A percentile compares a stretch with the other conserved stretches of the same genome.
Evolutionary conservation across 2,329 filamentous ascomycete genomes (phyloP).

Genomic region (Phialophora verrucosa): DNA sequence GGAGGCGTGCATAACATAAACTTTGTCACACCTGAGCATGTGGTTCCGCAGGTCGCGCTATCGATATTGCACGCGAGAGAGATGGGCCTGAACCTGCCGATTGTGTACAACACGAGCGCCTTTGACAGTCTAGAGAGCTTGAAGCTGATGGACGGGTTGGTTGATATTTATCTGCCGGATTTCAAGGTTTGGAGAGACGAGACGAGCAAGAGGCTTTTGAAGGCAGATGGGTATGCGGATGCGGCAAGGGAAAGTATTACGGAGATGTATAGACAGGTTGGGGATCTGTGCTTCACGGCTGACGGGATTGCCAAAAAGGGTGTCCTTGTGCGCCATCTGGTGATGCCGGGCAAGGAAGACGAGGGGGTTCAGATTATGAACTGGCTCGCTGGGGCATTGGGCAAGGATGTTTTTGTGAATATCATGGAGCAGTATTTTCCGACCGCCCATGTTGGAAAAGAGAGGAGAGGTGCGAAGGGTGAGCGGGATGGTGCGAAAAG

Average conservation of each 20-base stretch:
- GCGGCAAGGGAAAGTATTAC: conserved; percentile 77
- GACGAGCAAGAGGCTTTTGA: conserved; percentile 73
- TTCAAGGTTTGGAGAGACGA: conserved; percentile 78
- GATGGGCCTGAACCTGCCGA: conserved; percentile 71
- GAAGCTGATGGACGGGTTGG: conserved; percentile 74
- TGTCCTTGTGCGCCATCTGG: conserved; percentile 76
- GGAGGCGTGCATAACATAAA: conserved; percentile 91
- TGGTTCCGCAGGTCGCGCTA: conserved; percentile 80
- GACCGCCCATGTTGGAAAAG: conserved; percentile 79
- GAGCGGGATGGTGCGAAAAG: conserved; percentile 60
- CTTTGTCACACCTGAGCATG: conserved; percentile 83
- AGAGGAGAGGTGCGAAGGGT: conserved; percentile 49
- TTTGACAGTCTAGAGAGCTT: conserved; percentile 78
- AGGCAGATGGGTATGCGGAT: conserved; percentile 75
- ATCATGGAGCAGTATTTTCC: conserved; percentile 91
- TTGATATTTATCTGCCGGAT: conserved; percentile 87
- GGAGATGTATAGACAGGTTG: conserved; percentile 80
- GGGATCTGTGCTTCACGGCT: conserved; percentile 79
- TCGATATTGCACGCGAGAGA: conserved; percentile 75
- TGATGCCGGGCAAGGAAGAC: conserved; percentile 80
- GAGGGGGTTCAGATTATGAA: conserved; percentile 76
- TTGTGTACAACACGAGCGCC: conserved; percentile 84
- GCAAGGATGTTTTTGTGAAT: conserved; percentile 77
- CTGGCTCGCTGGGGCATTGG: conserved; percentile 76
- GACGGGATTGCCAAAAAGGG: conserved; percentile 82